Percentiles rank a stretch among this genome's conserved stretches.
phyloP scores from a whole-genome alignment of 768 basidiomycete species.

The Trametes meyenii region DNA sequence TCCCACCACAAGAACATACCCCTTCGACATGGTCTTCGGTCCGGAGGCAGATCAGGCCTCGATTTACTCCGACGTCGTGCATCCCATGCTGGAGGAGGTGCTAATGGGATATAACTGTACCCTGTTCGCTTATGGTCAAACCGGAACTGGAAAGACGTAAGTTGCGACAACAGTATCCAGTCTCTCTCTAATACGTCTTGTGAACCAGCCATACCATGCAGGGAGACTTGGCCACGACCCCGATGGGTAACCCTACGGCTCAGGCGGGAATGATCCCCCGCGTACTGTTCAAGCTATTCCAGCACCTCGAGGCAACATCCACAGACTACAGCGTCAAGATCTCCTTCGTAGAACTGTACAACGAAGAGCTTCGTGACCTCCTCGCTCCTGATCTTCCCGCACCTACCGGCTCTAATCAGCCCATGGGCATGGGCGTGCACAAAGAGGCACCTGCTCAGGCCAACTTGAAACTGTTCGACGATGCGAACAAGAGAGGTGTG shows the following conservation, averaged over 20 bases:
- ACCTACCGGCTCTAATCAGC: constrained; percentile 67
- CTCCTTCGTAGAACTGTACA: constrained; percentile 95
- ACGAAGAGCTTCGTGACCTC: constrained; percentile 96
- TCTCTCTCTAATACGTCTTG: neutral
- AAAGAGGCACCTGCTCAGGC: constrained; percentile 50
- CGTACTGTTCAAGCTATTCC: constrained; percentile 87
- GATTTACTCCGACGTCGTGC: constrained; percentile 93
- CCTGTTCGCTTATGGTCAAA: constrained; percentile 97
- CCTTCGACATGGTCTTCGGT: constrained; percentile 95
- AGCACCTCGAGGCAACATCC: constrained; percentile 75
- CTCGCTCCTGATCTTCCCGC: constrained; percentile 77
- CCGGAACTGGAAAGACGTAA: constrained; percentile 98
- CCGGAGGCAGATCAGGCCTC: constrained; percentile 95
- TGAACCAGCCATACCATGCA: constrained; percentile 88
- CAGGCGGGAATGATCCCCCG: constrained; percentile 97
- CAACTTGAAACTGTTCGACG: constrained; percentile 91
- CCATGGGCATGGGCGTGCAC: constrained; percentile 69
- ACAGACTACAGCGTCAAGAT: constrained; percentile 91
- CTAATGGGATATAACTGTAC: constrained; percentile 96
- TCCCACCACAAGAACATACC: constrained; percentile 84
- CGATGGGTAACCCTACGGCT: constrained; percentile 84
- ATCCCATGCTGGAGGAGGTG: constrained; percentile 93
- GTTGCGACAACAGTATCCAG: constrained; percentile 33
- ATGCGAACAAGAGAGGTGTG: constrained; percentile 83
- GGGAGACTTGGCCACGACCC: constrained; percentile 83